Percentiles rank a stretch among this genome's conserved stretches.
phyloP scores from a whole-genome alignment of 345 rosid genomes.

The Chamaenerion angustifolium region DNA sequence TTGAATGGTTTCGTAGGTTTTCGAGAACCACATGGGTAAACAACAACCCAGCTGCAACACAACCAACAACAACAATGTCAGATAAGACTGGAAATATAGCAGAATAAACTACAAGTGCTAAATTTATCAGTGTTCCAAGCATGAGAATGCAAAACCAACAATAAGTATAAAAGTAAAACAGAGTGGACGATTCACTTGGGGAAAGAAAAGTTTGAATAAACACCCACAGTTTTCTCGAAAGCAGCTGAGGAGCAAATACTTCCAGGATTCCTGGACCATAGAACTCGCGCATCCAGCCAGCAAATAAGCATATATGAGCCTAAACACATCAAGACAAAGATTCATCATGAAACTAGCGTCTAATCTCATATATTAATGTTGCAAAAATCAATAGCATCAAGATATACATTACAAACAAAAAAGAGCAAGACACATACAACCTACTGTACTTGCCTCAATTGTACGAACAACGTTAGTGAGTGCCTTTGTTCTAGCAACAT shows the following conservation, averaged over 20 bases:
- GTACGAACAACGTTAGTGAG: slow-evolving; percentile 54
- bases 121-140: neutral
- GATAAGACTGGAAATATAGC: neutral
- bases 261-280: slow-evolving; percentile 82
- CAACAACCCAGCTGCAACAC: slow-evolving; percentile 69
- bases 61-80: neutral
- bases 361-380: neutral
- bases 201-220: neutral
- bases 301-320: slow-evolving; percentile 69
- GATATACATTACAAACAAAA: neutral
- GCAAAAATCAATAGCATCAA: too few relatives aligned
- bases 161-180: neutral
- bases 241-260: slow-evolving; percentile 61
- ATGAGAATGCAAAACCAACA: neutral
- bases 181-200: neutral
- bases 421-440: neutral
- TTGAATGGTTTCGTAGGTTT: slow-evolving; percentile 54
- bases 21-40: slow-evolving; percentile 76
- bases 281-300: slow-evolving; percentile 92
- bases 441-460: slow-evolving; percentile 47
- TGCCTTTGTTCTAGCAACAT: slow-evolving; percentile 83
- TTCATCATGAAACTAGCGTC: neutral
- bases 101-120: neutral
- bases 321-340: slow-evolving; percentile 10
- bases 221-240: slow-evolving; percentile 84